phyloP scores from a whole-genome alignment of 2,329 filamentous ascomycete genomes.

The Ophiostoma ulmi region DNA sequence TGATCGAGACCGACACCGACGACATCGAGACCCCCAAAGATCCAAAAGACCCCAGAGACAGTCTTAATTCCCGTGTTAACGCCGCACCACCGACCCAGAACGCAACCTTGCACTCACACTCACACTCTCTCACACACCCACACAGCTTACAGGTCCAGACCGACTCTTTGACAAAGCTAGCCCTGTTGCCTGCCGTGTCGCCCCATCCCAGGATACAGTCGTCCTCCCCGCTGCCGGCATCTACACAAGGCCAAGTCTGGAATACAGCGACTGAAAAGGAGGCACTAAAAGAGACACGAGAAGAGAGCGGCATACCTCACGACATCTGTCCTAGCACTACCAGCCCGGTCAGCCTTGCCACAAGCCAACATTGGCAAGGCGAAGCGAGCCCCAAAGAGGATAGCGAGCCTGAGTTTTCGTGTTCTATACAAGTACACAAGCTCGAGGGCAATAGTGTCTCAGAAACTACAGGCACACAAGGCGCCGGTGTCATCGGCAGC shows the following conservation, averaged over 20 bases:
- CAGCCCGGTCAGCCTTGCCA: neutral
- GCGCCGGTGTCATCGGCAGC: neutral
- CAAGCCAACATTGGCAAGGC: neutral
- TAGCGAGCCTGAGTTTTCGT: neutral
- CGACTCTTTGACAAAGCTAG: neutral
- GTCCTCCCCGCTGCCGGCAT: neutral
- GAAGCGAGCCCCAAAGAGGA: neutral
- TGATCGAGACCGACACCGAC: slow-evolving; percentile 10
- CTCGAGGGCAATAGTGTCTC: neutral
- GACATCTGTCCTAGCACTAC: neutral
- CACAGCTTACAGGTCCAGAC: neutral
- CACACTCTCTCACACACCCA: neutral
- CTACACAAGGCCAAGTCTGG: neutral
- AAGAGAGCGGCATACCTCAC: neutral
- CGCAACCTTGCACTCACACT: neutral
- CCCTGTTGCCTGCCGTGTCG: neutral
- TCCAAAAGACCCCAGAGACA: neutral
- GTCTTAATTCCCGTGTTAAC: slow-evolving; percentile 9
- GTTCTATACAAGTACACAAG: neutral
- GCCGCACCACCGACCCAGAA: neutral
- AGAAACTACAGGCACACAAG: neutral
- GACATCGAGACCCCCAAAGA: neutral
- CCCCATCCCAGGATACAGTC: neutral
- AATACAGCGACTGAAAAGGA: neutral
- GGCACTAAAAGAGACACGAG: too few relatives aligned